phyloP scores from a whole-genome alignment of 768 basidiomycete species.

The Leucocoprinus sp. region DNA sequence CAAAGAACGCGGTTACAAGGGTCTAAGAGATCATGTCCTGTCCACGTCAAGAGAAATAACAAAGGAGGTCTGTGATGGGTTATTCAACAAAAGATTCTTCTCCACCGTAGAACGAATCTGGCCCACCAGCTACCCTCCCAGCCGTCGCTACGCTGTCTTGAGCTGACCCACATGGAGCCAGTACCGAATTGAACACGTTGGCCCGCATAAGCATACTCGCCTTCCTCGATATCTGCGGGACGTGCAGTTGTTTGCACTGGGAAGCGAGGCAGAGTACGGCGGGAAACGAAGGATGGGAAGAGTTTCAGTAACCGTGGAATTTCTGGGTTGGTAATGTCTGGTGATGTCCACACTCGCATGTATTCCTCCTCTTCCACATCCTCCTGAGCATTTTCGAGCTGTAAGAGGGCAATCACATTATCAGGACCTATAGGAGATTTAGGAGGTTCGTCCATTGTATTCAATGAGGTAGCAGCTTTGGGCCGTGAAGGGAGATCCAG shows the following conservation, averaged over 20 bases:
- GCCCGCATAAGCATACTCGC: slow-evolving; percentile 46
- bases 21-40: slow-evolving; percentile 1
- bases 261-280: slow-evolving; percentile 68
- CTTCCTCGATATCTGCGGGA: slow-evolving; percentile 61
- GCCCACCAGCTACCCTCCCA: slow-evolving; percentile 80
- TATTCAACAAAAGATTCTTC: slow-evolving; percentile 62
- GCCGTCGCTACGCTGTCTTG: slow-evolving; percentile 47
- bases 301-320: slow-evolving; percentile 55
- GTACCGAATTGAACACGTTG: slow-evolving; percentile 68
- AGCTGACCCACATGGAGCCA: slow-evolving; percentile 75
- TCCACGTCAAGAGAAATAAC: background rate
- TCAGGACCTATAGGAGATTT: slow-evolving; percentile 30
- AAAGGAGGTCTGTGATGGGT: background rate
- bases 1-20: slow-evolving; percentile 2
- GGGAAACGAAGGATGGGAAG: slow-evolving; percentile 73
- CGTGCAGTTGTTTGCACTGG: slow-evolving; percentile 28
- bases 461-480: slow-evolving; percentile 45
- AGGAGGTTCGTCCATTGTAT: slow-evolving; percentile 27
- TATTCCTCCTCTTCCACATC: slow-evolving; percentile 37
- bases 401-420: slow-evolving; percentile 24
- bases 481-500: slow-evolving; percentile 64
- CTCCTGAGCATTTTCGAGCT: slow-evolving; percentile 20
- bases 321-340: slow-evolving; percentile 74
- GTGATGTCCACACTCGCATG: slow-evolving; percentile 74
- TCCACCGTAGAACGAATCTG: slow-evolving; percentile 73